phyloP scores from a whole-genome alignment of 306 rosid species.

The Pterocarpus macrocarpus region DNA sequence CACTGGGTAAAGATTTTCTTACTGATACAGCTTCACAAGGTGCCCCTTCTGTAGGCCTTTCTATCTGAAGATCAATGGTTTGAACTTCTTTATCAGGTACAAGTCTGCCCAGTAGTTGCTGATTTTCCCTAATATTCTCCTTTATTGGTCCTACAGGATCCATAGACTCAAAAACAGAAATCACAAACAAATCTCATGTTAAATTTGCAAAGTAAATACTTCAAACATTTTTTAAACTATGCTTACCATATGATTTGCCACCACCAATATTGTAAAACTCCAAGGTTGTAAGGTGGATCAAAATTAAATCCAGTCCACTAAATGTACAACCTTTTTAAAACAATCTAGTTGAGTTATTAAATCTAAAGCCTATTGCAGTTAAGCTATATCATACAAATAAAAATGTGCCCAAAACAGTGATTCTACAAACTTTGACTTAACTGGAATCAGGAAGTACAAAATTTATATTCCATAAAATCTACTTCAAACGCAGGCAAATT shows the following conservation, averaged over 20 bases:
- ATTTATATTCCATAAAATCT: constrained; percentile 13
- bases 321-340: not conserved
- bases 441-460: constrained; percentile 19
- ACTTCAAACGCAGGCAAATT: not conserved
- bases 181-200: not conserved
- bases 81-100: constrained; percentile 40
- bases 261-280: not conserved
- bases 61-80: constrained; percentile 35
- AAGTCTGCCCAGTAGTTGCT: not conserved
- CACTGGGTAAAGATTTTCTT: constrained; percentile 31
- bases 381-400: not conserved
- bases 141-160: constrained; percentile 41
- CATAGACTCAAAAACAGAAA: constrained; percentile 19
- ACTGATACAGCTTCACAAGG: constrained; percentile 32
- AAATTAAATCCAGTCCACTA: not conserved
- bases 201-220: constrained; percentile 2
- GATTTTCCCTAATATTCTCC: constrained; percentile 15
- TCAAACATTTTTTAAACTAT: not conserved
- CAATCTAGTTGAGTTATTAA: constrained; percentile 5
- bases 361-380: not conserved
- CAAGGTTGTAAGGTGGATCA: not conserved
- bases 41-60: constrained; percentile 21
- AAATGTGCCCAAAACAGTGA: not conserved
- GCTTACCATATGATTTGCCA: constrained; percentile 17
- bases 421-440: not conserved